Conservation (phyloP, 2,329 filamentous ascomycete species). For the Cylindrodendrum hubeiense region DNA sequence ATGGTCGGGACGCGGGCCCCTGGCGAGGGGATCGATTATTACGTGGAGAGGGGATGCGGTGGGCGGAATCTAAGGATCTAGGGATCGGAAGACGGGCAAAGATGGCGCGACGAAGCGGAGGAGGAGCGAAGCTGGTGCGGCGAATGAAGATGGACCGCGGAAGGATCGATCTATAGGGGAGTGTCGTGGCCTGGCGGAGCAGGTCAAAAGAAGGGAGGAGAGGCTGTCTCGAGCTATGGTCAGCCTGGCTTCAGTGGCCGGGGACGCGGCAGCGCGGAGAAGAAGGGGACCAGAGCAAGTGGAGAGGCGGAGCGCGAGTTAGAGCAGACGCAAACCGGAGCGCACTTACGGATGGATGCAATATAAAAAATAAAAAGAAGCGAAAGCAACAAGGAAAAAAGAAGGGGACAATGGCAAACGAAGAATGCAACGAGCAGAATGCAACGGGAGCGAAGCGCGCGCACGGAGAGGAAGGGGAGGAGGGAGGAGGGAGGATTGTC, state of each 20-base stretch:
- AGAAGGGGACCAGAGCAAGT: constrained; percentile 31
- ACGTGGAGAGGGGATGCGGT: constrained; percentile 14
- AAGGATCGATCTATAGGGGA: constrained; percentile 19
- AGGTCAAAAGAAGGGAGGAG: constrained; percentile 33
- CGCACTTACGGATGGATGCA: constrained; percentile 33
- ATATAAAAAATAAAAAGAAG: constrained; percentile 28
- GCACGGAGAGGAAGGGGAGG: constrained; percentile 12
- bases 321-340: constrained; percentile 21
- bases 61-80: constrained; percentile 21
- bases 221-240: constrained; percentile 34
- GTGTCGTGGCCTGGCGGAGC: constrained; percentile 22
- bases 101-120: constrained; percentile 21
- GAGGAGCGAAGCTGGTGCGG: constrained; percentile 31
- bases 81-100: constrained; percentile 25
- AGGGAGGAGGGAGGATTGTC: constrained; percentile 10
- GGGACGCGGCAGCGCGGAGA: constrained; percentile 30
- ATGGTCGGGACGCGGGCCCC: constrained; percentile 64
- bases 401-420: background rate
- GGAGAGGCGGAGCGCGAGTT: constrained; percentile 36
- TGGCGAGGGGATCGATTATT: constrained; percentile 21
- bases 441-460: constrained; percentile 21
- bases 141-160: constrained; percentile 24
- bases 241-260: constrained; percentile 31
- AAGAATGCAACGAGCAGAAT: constrained; percentile 9
- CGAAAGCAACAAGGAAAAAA: background rate